Base-by-base conservation (phyloP, 2,329 filamentous ascomycete species). In the Fusarium sp. region DNA sequence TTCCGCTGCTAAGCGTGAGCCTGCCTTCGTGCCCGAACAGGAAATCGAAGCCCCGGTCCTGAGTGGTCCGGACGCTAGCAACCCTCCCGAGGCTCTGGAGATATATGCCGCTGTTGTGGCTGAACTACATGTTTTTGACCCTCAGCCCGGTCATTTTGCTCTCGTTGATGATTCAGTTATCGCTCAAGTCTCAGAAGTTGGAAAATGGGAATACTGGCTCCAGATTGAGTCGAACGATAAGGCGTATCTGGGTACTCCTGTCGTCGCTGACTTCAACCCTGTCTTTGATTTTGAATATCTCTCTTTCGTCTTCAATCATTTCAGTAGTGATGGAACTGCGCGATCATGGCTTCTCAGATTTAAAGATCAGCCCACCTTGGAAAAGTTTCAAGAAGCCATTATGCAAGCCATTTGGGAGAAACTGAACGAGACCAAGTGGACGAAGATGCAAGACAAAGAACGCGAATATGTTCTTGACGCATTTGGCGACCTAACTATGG, bases 291-390 rank as follows among this genome's bases (percentile, higher is more conserved):
- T 98, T 75, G 96, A 99, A 82, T 98, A 96, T 78, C 87, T 98
- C n/a, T 98, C 96, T 0, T 98, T 98, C 81, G 98, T 99, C 79
- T 99, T 99, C 88, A 99, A 99, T 79, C 95, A 98, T 81, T 98
- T 98, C 81, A 89, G 93, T 20, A 89, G 92, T 41, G 94, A 98
- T 82, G 94, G 95, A 5, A 93, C 93, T 4, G 96, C 96, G 9
- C 97, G 95, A 82, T 99, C 96, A 2, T 99, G 96, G 96, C 89
- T 99, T 20, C 86, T 99, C 41, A 92, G 95, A 20, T 99, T 99
- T 85, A 94, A 93, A 78, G 93, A 98, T 75, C 93, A 95, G 76
- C 85, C 90, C 26, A 91, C 92, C 0, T 87, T 97, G 59, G 95
- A 98, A 81, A 89, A 89, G 34, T 98, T 99, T 81, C 96, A 99